A percentile compares a stretch with the other conserved stretches of the same genome.
Evolutionary conservation across 1,139 yeast genomes (phyloP).

Genomic region (Suzukiozyma palmioleophila): DNA sequence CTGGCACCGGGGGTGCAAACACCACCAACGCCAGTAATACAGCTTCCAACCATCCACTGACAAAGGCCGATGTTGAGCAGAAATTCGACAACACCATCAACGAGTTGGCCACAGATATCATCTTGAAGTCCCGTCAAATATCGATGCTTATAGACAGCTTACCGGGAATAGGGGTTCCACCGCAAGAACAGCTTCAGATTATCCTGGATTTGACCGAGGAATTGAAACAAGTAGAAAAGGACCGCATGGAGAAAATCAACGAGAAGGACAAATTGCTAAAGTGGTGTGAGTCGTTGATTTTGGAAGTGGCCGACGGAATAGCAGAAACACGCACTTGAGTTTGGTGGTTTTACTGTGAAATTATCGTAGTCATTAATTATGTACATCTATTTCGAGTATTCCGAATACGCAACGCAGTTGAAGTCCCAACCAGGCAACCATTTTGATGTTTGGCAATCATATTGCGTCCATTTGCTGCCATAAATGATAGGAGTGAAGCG

Average conservation of each 20-base stretch:
- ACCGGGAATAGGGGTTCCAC: constrained; percentile 90
- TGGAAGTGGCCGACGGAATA: constrained; percentile 56
- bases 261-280: constrained; percentile 63
- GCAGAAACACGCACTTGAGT: constrained; percentile 27
- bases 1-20: constrained; percentile 22
- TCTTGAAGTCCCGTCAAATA: constrained; percentile 81
- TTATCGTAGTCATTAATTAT: not conserved
- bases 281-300: constrained; percentile 67
- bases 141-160: constrained; percentile 79
- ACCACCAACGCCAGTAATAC: constrained; percentile 13
- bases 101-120: constrained; percentile 78
- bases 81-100: constrained; percentile 55
- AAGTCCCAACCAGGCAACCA: constrained; percentile 37
- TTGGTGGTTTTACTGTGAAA: not conserved
- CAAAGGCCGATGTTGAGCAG: constrained; percentile 16
- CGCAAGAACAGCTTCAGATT: constrained; percentile 62
- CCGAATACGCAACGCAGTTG: constrained; percentile 22
- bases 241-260: constrained; percentile 52
- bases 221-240: constrained; percentile 56
- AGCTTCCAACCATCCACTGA: constrained; percentile 14
- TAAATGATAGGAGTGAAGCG: constrained; percentile 29
- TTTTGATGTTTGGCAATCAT: constrained; percentile 21
- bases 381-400: not conserved
- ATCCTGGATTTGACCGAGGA: constrained; percentile 64
- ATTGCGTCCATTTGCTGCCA: constrained; percentile 30